Base-by-base conservation (phyloP, 768 basidiomycete species). In the Amanita pallidorosea region DNA sequence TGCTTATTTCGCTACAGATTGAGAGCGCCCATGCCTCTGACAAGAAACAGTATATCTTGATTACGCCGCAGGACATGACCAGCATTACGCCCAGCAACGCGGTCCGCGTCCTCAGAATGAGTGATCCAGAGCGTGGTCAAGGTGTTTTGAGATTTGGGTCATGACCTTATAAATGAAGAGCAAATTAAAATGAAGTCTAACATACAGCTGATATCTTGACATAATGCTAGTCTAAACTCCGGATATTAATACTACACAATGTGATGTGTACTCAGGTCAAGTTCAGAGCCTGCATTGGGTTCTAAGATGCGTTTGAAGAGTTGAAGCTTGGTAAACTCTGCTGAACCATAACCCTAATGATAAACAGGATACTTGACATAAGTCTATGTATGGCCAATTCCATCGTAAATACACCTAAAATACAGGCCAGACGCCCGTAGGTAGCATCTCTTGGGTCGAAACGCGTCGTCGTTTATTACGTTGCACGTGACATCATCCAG, bases 11-110 rank as follows among this genome's bases (percentile, higher is more conserved):
- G 41, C 57, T 38, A 4, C 12, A 90, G 89, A 88, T 94, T 56
- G 90, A 93, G 23, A 89, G 88, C 2, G 94, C 94, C 7, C 90
- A 88, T 58, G 75, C 79, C 7, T 86, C 85, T 6, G 82, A 91
- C 64, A 81, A 83, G 67, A 92, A 89, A 59, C 95, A 98, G 65
- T 95, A 91, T 61, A 81, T 98, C 47, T 74, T 98, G 41, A 97
- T 98, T 62, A 96, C 94, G 1, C 95, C 95, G n/a, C 88, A 90
- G 58, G 88, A 88, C 57, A 90, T 92, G 87, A 79, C 79, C 40
- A 85, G 81, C 58, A 70, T 90, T 45, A 67, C 70, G 22, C 64
- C 84, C 47, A 83, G 85, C n/a, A 68, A 70, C 4, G 79, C 79
- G 11, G 88, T 92, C 29, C 75, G 78, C 13, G 83, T 92, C 1